Percentiles rank a stretch among this genome's conserved stretches.
These are phyloP conservation scores for Kwoniella sp. DNA, from an alignment of 768 basidiomycete genomes.

Conservation along the genomic window DNA sequence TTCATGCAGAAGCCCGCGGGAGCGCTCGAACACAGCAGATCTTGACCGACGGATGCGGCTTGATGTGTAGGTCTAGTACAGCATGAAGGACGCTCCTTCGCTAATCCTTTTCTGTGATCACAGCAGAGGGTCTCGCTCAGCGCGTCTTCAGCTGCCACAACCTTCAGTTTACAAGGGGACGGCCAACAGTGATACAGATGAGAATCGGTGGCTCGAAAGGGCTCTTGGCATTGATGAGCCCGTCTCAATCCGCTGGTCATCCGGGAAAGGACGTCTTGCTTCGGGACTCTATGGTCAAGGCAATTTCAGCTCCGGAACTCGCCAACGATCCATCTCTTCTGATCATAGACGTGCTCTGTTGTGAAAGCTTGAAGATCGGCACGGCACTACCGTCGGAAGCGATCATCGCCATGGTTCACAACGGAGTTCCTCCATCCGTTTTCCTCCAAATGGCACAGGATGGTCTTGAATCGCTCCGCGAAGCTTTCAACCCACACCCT, in stretches of 20 bases:
- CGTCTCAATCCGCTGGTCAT: conserved; percentile 13
- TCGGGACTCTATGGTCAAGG: conserved; percentile 46
- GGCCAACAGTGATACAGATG: conserved; percentile 41
- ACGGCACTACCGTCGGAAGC: conserved; percentile 37
- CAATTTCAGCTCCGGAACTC: conserved; percentile 13
- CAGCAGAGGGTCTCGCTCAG: conserved; percentile 36
- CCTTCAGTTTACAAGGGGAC: conserved; percentile 14
- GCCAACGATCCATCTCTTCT: conserved; percentile 33
- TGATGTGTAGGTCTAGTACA: conserved; percentile 38
- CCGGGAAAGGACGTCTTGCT: conserved; percentile 39
- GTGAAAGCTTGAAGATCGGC: conserved; percentile 29
- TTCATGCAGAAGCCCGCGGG: conserved; percentile 1
- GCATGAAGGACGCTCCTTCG: not conserved
- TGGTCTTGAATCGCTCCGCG: conserved; percentile 25
- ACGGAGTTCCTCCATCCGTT: conserved; percentile 30
- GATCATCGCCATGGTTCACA: conserved; percentile 36
- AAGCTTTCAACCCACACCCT: conserved; percentile 21
- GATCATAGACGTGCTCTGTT: conserved; percentile 35
- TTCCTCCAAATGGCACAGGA: conserved; percentile 27
- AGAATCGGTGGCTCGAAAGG: conserved; percentile 45
- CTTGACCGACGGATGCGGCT: conserved; percentile 48
- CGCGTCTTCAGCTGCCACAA: conserved; percentile 17
- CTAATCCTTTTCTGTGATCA: not conserved
- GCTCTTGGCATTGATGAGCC: conserved; percentile 44
- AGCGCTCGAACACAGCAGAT: conserved; percentile 37